Conservation (phyloP, 179 eudicot genomes). For the Camellia oleifera region DNA sequence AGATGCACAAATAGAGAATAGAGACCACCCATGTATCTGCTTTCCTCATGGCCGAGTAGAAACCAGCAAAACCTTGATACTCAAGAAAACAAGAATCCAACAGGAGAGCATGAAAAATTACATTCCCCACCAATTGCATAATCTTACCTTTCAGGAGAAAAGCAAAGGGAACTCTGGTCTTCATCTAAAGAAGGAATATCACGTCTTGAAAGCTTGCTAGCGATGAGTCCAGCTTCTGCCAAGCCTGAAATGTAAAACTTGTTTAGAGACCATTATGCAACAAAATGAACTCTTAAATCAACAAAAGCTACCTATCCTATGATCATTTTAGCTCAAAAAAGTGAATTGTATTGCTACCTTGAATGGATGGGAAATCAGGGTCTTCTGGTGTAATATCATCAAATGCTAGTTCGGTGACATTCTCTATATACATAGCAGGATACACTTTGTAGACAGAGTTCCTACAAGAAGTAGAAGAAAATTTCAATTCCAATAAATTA, state of each 20-base stretch:
- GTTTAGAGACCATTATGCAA: slow-evolving; percentile 15
- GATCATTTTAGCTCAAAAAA: background rate
- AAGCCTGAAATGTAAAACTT: slow-evolving; percentile 53
- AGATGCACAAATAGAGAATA: background rate
- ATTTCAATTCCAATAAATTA: slow-evolving; percentile 12
- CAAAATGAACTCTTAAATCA: slow-evolving; percentile 7
- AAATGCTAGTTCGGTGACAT: slow-evolving; percentile 89
- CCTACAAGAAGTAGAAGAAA: slow-evolving; percentile 35
- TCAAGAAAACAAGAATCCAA: background rate
- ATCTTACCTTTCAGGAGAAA: slow-evolving; percentile 82
- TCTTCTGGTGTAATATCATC: slow-evolving; percentile 94
- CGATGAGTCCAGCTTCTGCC: slow-evolving; percentile 98
- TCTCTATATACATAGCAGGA: slow-evolving; percentile 96
- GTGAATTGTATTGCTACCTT: slow-evolving; percentile 43
- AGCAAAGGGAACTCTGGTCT: slow-evolving; percentile 62
- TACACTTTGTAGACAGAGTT: slow-evolving; percentile 78
- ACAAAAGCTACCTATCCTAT: slow-evolving; percentile 11
- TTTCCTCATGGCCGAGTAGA: background rate
- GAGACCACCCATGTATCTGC: background rate
- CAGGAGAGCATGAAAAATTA: background rate
- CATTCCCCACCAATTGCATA: slow-evolving; percentile 7
- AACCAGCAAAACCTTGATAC: background rate
- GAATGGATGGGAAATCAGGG: slow-evolving; percentile 91
- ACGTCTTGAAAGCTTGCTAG: slow-evolving; percentile 87
- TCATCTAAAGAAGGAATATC: slow-evolving; percentile 67